These are phyloP conservation scores for Elongisporangium senticosum DNA, from an alignment of 352 stramenopile genomes.

Conservation along the genomic window DNA sequence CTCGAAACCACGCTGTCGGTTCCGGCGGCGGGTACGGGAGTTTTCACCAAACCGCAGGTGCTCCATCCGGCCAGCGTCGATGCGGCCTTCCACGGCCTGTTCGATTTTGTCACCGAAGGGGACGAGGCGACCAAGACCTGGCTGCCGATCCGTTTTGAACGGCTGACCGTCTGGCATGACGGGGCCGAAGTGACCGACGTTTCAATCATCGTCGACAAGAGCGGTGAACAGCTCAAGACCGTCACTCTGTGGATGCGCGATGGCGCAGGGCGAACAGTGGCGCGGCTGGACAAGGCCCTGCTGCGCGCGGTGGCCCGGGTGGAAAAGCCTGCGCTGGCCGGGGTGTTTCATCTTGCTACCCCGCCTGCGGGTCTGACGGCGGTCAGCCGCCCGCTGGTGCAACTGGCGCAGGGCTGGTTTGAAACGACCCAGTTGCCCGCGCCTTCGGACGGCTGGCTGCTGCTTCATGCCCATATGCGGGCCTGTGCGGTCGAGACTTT, in stretches of 20 bases:
- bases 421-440: constrained; percentile 4
- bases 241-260: constrained; percentile 5
- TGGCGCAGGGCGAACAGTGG: constrained; percentile 4
- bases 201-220: constrained; percentile 6
- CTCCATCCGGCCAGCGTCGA: constrained; percentile 4
- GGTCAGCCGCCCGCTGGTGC: constrained; percentile 3
- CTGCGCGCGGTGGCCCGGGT: constrained; percentile 3
- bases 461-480: constrained; percentile 5
- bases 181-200: constrained; percentile 4
- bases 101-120: constrained; percentile 5
- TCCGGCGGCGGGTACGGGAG: constrained; percentile 3
- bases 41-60: constrained; percentile 5
- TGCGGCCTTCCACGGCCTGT: constrained; percentile 4
- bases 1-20: constrained; percentile 5
- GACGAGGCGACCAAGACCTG: constrained; percentile 4
- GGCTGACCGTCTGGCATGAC: constrained; percentile 4
- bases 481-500: constrained; percentile 5
- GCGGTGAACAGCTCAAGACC: constrained; percentile 5
- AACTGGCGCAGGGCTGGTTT: constrained; percentile 5
- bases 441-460: constrained; percentile 4
- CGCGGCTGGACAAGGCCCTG: constrained; percentile 4
- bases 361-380: constrained; percentile 3
- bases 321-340: constrained; percentile 4
- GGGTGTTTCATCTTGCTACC: constrained; percentile 5
- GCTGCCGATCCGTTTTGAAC: constrained; percentile 5